Conservation (phyloP, 2,329 filamentous ascomycete genomes). For the Botrytis squamosa region DNA sequence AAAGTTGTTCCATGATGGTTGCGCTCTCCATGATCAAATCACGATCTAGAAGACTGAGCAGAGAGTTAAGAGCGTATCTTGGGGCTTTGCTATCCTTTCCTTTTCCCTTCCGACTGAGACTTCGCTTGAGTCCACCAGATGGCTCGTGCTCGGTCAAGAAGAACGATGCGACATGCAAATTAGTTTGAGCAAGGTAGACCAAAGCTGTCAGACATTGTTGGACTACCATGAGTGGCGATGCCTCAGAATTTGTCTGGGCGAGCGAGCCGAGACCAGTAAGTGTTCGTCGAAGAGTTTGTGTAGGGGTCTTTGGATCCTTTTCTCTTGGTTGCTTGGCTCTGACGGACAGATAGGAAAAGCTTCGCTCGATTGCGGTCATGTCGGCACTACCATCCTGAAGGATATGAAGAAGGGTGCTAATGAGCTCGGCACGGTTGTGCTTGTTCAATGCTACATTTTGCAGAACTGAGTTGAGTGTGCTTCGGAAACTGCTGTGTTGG, state of each 20-base stretch:
- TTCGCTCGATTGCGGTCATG: constrained; percentile 89
- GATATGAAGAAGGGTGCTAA: constrained; percentile 88
- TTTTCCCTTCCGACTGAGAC: constrained; percentile 80
- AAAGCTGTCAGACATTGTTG: constrained; percentile 90
- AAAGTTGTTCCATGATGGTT: constrained; percentile 92
- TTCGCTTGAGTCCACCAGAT: constrained; percentile 72
- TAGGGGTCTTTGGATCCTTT: constrained; percentile 68
- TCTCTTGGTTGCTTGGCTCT: constrained; percentile 79
- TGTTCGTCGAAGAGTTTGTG: constrained; percentile 71
- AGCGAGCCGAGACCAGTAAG: constrained; percentile 55
- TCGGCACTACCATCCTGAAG: constrained; percentile 94
- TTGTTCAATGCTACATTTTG: constrained; percentile 92
- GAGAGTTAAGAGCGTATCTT: constrained; percentile 88
- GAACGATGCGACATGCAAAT: constrained; percentile 82
- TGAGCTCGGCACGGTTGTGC: constrained; percentile 91
- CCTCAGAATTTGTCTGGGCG: constrained; percentile 70
- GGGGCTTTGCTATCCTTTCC: constrained; percentile 78
- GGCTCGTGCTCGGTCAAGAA: constrained; percentile 95
- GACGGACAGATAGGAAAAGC: constrained; percentile 88
- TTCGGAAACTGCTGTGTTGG: constrained; percentile 82
- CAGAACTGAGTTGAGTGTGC: constrained; percentile 81
- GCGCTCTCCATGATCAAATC: constrained; percentile 95
- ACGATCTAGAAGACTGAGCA: constrained; percentile 86
- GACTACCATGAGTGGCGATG: constrained; percentile 90
- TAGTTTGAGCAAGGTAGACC: constrained; percentile 79